A percentile compares a stretch with the other conserved stretches of the same genome.
phyloP scores from a whole-genome alignment of 495 filamentous ascomycete genomes.

The Annulohypoxylon stygium region DNA sequence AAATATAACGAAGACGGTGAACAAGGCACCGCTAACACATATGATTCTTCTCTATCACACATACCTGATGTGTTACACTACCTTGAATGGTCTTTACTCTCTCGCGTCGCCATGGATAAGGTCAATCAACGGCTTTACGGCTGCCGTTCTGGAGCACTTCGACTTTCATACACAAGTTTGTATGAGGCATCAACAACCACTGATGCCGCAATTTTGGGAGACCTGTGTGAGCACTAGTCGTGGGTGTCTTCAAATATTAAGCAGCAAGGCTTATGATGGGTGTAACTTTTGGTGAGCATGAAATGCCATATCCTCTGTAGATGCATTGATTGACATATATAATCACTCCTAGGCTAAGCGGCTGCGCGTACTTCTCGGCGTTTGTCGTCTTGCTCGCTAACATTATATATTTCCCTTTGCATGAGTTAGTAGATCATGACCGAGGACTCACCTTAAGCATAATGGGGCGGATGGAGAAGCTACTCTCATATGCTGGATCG shows the following conservation, averaged over 20 bases:
- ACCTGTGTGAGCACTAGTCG: slow-evolving; percentile 45
- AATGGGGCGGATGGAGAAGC: slow-evolving; percentile 40
- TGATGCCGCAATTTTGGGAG: slow-evolving; percentile 44
- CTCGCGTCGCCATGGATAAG: slow-evolving; percentile 47
- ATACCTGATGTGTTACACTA: slow-evolving; percentile 46
- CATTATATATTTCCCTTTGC: slow-evolving; percentile 44
- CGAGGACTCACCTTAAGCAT: slow-evolving; percentile 34
- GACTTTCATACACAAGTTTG: slow-evolving; percentile 20
- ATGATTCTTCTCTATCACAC: slow-evolving; percentile 48
- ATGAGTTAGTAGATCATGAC: slow-evolving; percentile 40
- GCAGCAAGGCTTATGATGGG: slow-evolving; percentile 34
- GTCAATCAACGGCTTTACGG: slow-evolving; percentile 23
- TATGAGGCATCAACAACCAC: slow-evolving; percentile 35
- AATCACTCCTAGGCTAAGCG: slow-evolving; percentile 38
- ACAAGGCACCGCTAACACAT: slow-evolving; percentile 36
- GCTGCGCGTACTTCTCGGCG: slow-evolving; percentile 50
- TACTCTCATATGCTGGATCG: slow-evolving; percentile 36
- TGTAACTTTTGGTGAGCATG: slow-evolving; percentile 49
- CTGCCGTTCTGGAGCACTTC: slow-evolving; percentile 23
- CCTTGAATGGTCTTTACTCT: slow-evolving; percentile 48
- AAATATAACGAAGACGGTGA: slow-evolving; percentile 34
- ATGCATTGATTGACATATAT: slow-evolving; percentile 11
- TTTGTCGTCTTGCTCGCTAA: slow-evolving; percentile 50
- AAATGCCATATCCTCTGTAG: background rate
- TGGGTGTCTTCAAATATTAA: slow-evolving; percentile 39